A percentile compares a stretch with the other conserved stretches of the same genome.
Conservation (phyloP, 495 filamentous ascomycete genomes). For the Filosporella fistucella region DNA sequence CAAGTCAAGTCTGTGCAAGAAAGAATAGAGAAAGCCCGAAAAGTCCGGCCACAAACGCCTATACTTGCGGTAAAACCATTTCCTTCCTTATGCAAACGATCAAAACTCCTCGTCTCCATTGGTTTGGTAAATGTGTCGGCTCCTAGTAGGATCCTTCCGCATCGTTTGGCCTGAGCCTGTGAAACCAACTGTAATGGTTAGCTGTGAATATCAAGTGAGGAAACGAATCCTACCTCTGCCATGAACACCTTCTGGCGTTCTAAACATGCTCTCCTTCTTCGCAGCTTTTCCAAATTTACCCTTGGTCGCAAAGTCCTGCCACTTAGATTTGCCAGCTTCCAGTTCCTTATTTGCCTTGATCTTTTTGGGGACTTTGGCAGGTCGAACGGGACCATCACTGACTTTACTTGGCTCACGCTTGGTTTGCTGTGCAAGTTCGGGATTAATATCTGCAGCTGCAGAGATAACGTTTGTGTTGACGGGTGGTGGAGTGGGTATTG, state of each 20-base stretch:
- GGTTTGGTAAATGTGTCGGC: slow-evolving; percentile 81
- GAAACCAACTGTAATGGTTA: slow-evolving; percentile 72
- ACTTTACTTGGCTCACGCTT: slow-evolving; percentile 61
- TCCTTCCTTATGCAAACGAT: neutral
- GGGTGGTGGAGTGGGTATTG: slow-evolving; percentile 34
- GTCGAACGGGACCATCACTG: slow-evolving; percentile 59
- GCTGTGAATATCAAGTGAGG: slow-evolving; percentile 2
- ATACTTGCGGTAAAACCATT: slow-evolving; percentile 23
- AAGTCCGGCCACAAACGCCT: slow-evolving; percentile 17
- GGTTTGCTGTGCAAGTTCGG: slow-evolving; percentile 66
- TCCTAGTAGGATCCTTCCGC: slow-evolving; percentile 83
- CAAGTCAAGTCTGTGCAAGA: slow-evolving; percentile 9
- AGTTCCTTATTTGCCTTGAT: slow-evolving; percentile 87
- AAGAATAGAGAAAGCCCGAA: slow-evolving; percentile 8
- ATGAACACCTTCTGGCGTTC: slow-evolving; percentile 79
- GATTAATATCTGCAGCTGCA: slow-evolving; percentile 81
- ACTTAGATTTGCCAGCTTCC: slow-evolving; percentile 86
- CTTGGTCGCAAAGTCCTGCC: slow-evolving; percentile 86
- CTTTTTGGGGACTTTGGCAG: slow-evolving; percentile 68
- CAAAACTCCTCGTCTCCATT: slow-evolving; percentile 53
- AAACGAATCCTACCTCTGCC: slow-evolving; percentile 65
- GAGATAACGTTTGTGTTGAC: slow-evolving; percentile 66
- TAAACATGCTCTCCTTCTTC: slow-evolving; percentile 97
- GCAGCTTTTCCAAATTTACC: slow-evolving; percentile 67
- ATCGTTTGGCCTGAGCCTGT: slow-evolving; percentile 91